Conservation (phyloP, 2,329 filamentous ascomycete genomes). For the Aspergillus melleus region DNA sequence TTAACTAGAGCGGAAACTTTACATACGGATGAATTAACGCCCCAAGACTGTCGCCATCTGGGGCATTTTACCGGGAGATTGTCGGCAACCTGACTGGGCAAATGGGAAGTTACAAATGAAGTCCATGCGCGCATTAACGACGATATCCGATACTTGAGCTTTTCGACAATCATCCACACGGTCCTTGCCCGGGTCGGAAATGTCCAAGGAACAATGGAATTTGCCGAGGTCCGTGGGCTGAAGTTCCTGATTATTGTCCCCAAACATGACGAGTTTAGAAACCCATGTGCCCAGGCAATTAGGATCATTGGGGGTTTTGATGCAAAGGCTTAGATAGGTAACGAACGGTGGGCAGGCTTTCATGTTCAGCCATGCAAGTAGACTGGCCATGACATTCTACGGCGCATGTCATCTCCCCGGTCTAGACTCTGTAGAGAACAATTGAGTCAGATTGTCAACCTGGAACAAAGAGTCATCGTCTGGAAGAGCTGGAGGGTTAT, state of each 20-base stretch:
- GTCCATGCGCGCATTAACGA: constrained; percentile 34
- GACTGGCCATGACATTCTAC: too few species aligned
- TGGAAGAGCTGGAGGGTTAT: too few species aligned
- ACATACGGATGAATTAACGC: too few species aligned
- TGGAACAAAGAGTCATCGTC: too few species aligned
- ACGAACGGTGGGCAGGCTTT: too few species aligned
- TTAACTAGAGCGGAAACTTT: constrained; percentile 21
- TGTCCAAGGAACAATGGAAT: constrained; percentile 14
- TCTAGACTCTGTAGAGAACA: too few species aligned
- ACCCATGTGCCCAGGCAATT: too few species aligned
- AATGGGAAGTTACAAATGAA: constrained; percentile 30
- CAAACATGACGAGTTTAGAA: constrained; percentile 25
- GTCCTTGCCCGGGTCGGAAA: constrained; percentile 19
- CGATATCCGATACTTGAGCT: constrained; percentile 23
- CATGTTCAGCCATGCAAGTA: too few species aligned
- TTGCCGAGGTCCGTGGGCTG: constrained; percentile 10
- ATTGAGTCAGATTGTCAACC: too few species aligned
- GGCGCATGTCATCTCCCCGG: too few species aligned
- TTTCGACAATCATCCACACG: constrained; percentile 25
- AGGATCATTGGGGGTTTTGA: too few species aligned
- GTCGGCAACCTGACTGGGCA: constrained; percentile 45
- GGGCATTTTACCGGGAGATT: constrained; percentile 45
- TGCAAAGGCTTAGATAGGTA: too few species aligned
- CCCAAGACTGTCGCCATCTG: constrained; percentile 44
- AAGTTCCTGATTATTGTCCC: constrained; percentile 18